phyloP scores from a whole-genome alignment of 352 stramenopile species.

The Elongisporangium undulatum region DNA sequence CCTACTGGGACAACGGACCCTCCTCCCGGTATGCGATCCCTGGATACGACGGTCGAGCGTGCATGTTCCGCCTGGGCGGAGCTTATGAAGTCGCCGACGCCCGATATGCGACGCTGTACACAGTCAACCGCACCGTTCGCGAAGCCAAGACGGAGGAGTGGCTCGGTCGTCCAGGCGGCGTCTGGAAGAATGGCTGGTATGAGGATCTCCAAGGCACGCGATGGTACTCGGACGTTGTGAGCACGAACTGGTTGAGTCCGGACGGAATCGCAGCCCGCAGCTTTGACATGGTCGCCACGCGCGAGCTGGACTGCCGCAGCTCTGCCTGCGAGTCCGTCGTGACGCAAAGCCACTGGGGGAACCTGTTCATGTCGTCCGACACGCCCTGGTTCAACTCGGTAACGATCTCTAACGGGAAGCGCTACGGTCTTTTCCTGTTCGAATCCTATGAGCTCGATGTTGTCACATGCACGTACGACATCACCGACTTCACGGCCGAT shows the following conservation, averaged over 20 bases:
- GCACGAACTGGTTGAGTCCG: neutral
- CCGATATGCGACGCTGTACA: too few species aligned
- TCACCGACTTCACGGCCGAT: constrained; percentile 26
- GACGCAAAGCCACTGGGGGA: neutral
- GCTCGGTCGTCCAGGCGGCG: constrained; percentile 11
- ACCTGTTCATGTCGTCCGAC: neutral
- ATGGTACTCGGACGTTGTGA: constrained; percentile 4
- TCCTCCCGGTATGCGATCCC: constrained; percentile 15
- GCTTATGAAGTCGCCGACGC: constrained; percentile 4
- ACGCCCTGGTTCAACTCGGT: neutral
- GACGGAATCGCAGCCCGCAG: neutral
- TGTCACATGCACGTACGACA: constrained; percentile 9
- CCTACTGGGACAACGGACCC: constrained; percentile 23
- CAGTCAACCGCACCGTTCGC: constrained; percentile 14
- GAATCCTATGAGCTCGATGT: neutral
- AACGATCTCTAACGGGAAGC: constrained; percentile 2
- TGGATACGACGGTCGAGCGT: constrained; percentile 17
- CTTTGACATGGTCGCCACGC: neutral
- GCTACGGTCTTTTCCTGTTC: constrained; percentile 36
- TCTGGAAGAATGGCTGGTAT: constrained; percentile 8
- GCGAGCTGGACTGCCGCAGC: constrained; percentile 1
- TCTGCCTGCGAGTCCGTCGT: neutral
- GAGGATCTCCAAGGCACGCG: neutral
- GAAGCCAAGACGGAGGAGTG: constrained; percentile 33
- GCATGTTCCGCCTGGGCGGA: constrained; percentile 18